Conservation (phyloP, 352 stramenopile genomes). For the Pythium rishiriense region DNA sequence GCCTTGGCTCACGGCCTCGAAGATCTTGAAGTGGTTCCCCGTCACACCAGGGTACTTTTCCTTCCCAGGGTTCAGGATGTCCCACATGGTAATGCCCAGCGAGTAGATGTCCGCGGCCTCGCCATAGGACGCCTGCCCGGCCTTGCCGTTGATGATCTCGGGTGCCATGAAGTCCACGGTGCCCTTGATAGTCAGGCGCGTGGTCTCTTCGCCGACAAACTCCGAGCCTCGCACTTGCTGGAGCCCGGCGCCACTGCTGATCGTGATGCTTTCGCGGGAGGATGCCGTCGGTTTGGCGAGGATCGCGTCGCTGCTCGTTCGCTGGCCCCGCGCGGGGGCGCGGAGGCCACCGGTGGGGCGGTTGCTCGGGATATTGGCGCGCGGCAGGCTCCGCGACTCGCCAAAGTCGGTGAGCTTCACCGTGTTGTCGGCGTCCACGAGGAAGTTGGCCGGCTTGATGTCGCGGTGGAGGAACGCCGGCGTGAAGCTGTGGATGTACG, state of each 20-base stretch:
- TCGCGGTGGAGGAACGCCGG: conserved; percentile 49
- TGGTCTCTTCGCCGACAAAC: not conserved
- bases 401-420: conserved; percentile 43
- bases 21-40: conserved; percentile 56
- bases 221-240: conserved; percentile 13
- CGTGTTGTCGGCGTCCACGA: conserved; percentile 35
- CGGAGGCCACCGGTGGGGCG: not conserved
- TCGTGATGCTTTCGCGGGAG: conserved; percentile 1
- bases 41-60: conserved; percentile 44
- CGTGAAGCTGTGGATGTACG: conserved; percentile 51
- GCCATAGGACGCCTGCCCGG: conserved; percentile 49
- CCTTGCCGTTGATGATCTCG: conserved; percentile 75
- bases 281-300: not conserved
- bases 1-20: conserved; percentile 44
- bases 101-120: conserved; percentile 78
- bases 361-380: conserved; percentile 29
- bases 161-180: conserved; percentile 84
- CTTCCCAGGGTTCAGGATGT: conserved; percentile 50
- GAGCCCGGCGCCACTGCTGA: conserved; percentile 14
- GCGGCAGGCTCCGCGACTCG: conserved; percentile 35
- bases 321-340: conserved; percentile 10
- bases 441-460: conserved; percentile 69
- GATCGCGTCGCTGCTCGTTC: conserved; percentile 7
- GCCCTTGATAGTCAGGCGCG: conserved; percentile 61
- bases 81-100: conserved; percentile 78